Evolutionary conservation across 1,139 yeast genomes (phyloP).

Genomic region (Yamadazyma taylorii): DNA sequence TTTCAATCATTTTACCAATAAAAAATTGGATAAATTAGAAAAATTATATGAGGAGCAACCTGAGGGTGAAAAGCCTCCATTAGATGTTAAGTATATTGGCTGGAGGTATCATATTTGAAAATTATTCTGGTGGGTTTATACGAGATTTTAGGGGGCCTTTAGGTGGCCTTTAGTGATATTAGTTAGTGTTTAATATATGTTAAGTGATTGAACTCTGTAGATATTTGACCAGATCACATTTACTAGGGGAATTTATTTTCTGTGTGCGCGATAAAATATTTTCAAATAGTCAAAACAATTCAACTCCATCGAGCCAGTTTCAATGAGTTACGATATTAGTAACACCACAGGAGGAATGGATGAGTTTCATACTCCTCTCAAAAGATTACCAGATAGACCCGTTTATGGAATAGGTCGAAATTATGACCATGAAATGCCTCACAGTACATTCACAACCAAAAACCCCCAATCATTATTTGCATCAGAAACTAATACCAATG

Average conservation of each 20-base stretch:
- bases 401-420: slow-evolving; percentile 4
- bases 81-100: not conserved
- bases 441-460: not conserved
- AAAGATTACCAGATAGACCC: slow-evolving; percentile 14
- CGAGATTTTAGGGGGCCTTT: too few species aligned
- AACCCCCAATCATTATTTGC: too few species aligned
- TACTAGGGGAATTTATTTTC: too few species aligned
- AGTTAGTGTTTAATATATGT: too few species aligned
- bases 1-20: not conserved
- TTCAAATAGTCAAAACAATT: too few species aligned
- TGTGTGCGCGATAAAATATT: too few species aligned
- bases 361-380: slow-evolving; percentile 16
- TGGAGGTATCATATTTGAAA: slow-evolving; percentile 2
- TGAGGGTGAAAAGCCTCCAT: not conserved
- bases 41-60: not conserved
- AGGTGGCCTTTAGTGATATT: too few species aligned
- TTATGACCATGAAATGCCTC: not conserved
- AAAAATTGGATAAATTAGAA: slow-evolving; percentile 1
- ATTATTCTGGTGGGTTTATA: too few species aligned
- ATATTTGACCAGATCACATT: too few species aligned
- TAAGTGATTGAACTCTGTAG: too few species aligned
- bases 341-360: slow-evolving; percentile 10
- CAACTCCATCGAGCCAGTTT: too few species aligned
- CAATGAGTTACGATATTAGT: not conserved
- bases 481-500: too few species aligned